Evolutionary conservation across 495 filamentous ascomycete species (phyloP).

Genomic region (Penicillium coffeae): DNA sequence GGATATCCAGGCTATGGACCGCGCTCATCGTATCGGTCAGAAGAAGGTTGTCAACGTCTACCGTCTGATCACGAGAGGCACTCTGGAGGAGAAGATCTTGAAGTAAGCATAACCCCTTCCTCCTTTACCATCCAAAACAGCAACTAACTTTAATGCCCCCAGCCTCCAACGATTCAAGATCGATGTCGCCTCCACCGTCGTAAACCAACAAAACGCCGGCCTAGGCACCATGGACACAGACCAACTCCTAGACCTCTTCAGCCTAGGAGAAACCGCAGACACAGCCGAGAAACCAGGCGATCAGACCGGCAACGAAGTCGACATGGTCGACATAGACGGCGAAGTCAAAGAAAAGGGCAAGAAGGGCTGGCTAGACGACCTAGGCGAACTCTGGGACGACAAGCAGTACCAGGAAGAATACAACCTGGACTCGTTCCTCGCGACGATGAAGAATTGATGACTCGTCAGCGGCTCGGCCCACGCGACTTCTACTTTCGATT

Average conservation of each 20-base stretch:
- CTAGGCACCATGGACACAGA: constrained; percentile 96
- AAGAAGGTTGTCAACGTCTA: constrained; percentile 99
- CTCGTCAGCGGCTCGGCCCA: no score
- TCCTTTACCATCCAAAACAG: neutral
- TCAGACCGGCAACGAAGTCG: constrained; percentile 64
- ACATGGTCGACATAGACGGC: constrained; percentile 91
- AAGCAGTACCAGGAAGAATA: constrained; percentile 96
- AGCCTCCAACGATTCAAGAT: constrained; percentile 99
- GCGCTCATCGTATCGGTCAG: constrained; percentile 95
- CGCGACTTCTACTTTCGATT: neutral
- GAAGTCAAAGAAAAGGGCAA: constrained; percentile 93
- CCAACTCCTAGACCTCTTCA: constrained; percentile 96
- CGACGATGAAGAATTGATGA: constrained; percentile 71
- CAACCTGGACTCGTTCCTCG: constrained; percentile 87
- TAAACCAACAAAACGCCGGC: constrained; percentile 98
- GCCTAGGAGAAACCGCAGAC: constrained; percentile 72
- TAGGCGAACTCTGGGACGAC: constrained; percentile 96
- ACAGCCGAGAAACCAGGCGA: constrained; percentile 60
- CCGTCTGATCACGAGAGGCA: constrained; percentile 89
- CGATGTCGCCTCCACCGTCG: constrained; percentile 94
- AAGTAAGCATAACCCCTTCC: constrained; percentile 50
- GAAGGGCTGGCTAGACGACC: constrained; percentile 89
- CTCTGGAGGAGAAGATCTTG: constrained; percentile 97
- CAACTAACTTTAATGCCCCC: constrained; percentile 21
- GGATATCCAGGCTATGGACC: constrained; percentile 98